A percentile compares a stretch with the other conserved stretches of the same genome.
phyloP scores from a whole-genome alignment of 1,139 yeast genomes.

The Debaryomyces psychrophilus region DNA sequence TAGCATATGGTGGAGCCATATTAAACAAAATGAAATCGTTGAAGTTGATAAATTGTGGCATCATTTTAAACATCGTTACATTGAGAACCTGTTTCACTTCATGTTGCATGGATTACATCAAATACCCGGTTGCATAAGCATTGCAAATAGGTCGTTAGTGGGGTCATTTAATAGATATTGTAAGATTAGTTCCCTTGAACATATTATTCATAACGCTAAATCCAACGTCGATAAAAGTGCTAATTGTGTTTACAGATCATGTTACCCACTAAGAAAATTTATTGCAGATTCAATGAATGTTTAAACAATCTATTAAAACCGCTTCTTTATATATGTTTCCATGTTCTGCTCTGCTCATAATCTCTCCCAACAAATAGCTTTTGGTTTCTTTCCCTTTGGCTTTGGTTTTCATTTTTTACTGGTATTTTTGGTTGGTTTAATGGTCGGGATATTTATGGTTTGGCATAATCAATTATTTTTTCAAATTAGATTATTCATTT shows the following conservation, averaged over 20 bases:
- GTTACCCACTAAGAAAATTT: constrained; percentile 7
- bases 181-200: not conserved
- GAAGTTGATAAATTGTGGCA: not conserved
- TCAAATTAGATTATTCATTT: constrained; percentile 1
- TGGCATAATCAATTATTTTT: not conserved
- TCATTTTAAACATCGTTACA: not conserved
- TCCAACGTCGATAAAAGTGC: constrained; percentile 8
- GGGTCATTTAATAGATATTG: not conserved
- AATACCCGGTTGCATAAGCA: not conserved
- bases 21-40: not conserved
- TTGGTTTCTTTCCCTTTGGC: not conserved
- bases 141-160: not conserved
- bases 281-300: constrained; percentile 4
- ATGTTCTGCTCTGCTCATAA: not conserved
- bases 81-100: not conserved
- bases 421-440: not conserved
- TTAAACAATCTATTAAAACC: not conserved
- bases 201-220: not conserved
- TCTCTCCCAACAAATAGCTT: constrained; percentile 2
- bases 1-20: not conserved
- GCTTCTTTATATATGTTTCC: not conserved
- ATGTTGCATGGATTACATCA: not conserved
- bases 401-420: not conserved
- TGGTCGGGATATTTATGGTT: constrained; percentile 4
- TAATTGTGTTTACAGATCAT: constrained; percentile 2